phyloP scores from a whole-genome alignment of 2,329 filamentous ascomycete genomes.

The Alternaria conjuncta region DNA sequence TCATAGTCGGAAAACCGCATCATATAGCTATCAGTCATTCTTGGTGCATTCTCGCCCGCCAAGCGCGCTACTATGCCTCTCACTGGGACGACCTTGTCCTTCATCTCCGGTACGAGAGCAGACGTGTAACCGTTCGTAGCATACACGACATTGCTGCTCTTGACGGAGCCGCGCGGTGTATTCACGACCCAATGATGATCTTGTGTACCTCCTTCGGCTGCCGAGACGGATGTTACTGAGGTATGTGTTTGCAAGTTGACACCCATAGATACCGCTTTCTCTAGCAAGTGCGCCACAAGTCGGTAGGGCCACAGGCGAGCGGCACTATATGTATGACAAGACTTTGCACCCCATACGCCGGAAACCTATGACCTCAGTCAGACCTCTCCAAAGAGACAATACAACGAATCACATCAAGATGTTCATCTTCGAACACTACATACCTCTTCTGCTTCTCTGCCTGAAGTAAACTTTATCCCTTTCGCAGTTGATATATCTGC shows the following conservation, averaged over 20 bases:
- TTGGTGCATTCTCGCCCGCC: constrained; percentile 9
- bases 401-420: background rate
- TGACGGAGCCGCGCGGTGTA: constrained; percentile 15
- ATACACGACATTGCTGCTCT: constrained; percentile 16
- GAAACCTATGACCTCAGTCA: constrained; percentile 4
- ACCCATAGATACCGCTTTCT: constrained; percentile 9
- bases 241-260: constrained; percentile 20
- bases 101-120: constrained; percentile 40
- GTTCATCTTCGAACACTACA: background rate
- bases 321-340: constrained; percentile 18
- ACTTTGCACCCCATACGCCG: constrained; percentile 14
- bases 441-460: constrained; percentile 16
- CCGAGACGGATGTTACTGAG: constrained; percentile 1
- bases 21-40: constrained; percentile 25
- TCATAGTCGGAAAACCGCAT: constrained; percentile 58
- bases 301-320: constrained; percentile 16
- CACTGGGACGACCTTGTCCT: constrained; percentile 45
- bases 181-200: constrained; percentile 1
- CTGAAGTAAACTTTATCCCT: constrained; percentile 4
- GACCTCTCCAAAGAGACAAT: background rate
- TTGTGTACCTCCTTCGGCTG: background rate
- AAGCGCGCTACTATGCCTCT: constrained; percentile 24
- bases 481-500: constrained; percentile 14
- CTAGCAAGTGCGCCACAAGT: constrained; percentile 12
- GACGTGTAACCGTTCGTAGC: constrained; percentile 32